phyloP scores from a whole-genome alignment of 768 basidiomycete species.

The Rhizopogon vulgaris region DNA sequence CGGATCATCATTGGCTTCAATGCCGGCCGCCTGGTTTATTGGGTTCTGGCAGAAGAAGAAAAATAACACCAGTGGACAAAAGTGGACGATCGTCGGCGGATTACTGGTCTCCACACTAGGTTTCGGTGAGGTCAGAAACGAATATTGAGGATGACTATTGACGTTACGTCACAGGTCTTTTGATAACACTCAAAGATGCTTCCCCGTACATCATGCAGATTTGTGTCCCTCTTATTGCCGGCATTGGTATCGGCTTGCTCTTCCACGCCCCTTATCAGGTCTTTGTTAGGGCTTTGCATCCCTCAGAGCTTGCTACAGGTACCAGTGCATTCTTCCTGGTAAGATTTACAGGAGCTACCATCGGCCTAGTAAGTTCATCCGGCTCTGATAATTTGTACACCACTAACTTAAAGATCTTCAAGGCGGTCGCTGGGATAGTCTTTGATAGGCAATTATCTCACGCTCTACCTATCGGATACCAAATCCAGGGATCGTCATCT shows the following conservation, averaged over 20 bases:
- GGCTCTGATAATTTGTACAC: not conserved
- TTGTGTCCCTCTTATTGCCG: constrained; percentile 63
- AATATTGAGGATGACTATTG: constrained; percentile 1
- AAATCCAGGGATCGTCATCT: constrained; percentile 35
- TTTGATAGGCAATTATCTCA: constrained; percentile 50
- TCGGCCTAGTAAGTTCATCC: constrained; percentile 57
- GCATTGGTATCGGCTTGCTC: constrained; percentile 75
- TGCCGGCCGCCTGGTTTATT: constrained; percentile 84
- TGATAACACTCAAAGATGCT: constrained; percentile 54
- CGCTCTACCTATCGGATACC: constrained; percentile 44
- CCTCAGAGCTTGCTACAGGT: constrained; percentile 65
- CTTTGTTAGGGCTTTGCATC: constrained; percentile 59
- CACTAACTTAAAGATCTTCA: not conserved
- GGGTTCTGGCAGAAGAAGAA: constrained; percentile 55
- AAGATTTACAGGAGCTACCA: constrained; percentile 79
- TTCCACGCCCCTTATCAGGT: constrained; percentile 85
- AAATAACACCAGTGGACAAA: constrained; percentile 57
- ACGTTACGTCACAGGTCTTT: constrained; percentile 45
- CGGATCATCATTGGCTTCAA: constrained; percentile 77
- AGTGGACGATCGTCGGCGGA: constrained; percentile 56
- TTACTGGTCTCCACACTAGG: constrained; percentile 62
- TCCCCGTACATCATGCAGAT: constrained; percentile 40
- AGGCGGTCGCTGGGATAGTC: constrained; percentile 75
- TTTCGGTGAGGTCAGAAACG: constrained; percentile 49
- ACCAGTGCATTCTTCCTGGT: constrained; percentile 87